Conservation (phyloP, 1,284 basidiomycete genomes). For the Ustilago nuda region DNA sequence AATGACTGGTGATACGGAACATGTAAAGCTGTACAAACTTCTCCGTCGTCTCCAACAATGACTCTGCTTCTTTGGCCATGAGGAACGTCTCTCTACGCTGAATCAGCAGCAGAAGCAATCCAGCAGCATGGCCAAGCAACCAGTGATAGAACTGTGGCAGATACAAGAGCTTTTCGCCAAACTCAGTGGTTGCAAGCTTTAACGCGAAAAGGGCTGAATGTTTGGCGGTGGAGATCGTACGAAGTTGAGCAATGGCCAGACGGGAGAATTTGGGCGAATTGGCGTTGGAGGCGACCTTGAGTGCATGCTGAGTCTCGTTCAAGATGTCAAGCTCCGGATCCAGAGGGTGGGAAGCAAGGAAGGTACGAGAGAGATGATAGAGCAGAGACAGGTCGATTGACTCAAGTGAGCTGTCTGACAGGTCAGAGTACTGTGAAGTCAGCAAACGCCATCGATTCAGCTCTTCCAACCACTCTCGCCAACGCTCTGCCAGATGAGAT, state of each 20-base stretch:
- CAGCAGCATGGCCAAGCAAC: conserved; percentile 56
- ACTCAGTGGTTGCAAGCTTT: conserved; percentile 48
- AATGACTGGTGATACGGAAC: conserved; percentile 46
- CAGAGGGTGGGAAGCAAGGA: conserved; percentile 48
- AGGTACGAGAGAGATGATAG: conserved; percentile 51
- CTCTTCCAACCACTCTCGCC: conserved; percentile 53
- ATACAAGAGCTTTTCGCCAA: conserved; percentile 55
- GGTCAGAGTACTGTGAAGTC: conserved; percentile 48
- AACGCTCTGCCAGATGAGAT: conserved; percentile 42
- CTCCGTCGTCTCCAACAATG: conserved; percentile 36
- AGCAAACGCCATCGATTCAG: conserved; percentile 51
- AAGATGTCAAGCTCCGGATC: conserved; percentile 46
- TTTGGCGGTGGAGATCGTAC: conserved; percentile 54
- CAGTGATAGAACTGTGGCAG: conserved; percentile 62
- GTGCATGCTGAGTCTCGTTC: conserved; percentile 46
- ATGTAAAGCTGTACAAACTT: conserved; percentile 56
- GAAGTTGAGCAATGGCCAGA: conserved; percentile 45
- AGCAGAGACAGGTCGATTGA: conserved; percentile 48
- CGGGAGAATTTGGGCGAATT: conserved; percentile 37
- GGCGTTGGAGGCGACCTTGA: conserved; percentile 31
- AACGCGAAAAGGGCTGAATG: conserved; percentile 55
- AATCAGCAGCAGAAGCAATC: conserved; percentile 51
- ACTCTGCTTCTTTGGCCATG: conserved; percentile 53
- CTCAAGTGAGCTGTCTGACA: conserved; percentile 38
- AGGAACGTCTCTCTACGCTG: conserved; percentile 45